Evolutionary conservation across 1,139 yeast genomes (phyloP).

Genomic region (Zhuliangozyma parablackwelliae): DNA sequence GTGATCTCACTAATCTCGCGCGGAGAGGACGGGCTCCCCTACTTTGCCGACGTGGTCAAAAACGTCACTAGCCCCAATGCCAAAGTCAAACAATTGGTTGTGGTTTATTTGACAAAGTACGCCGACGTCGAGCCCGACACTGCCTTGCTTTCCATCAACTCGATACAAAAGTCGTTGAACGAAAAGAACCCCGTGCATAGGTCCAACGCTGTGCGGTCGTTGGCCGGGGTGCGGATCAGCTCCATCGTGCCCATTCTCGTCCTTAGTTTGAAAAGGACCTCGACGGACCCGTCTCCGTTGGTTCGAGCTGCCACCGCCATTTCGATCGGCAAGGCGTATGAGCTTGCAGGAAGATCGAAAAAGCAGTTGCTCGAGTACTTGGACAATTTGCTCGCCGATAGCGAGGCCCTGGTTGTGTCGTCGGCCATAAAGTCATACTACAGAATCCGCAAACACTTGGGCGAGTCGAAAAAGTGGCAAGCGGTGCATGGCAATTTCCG

Average conservation of each 20-base stretch:
- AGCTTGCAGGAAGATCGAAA: constrained; percentile 27
- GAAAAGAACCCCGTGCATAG: constrained; percentile 68
- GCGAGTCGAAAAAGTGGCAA: constrained; percentile 51
- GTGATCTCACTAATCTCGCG: constrained; percentile 63
- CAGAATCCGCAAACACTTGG: constrained; percentile 30
- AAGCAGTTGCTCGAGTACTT: constrained; percentile 49
- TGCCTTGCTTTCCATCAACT: constrained; percentile 83
- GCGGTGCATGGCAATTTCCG: constrained; percentile 70
- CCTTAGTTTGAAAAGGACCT: constrained; percentile 65
- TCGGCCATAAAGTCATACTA: constrained; percentile 60
- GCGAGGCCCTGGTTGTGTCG: constrained; percentile 62
- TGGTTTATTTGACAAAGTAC: constrained; percentile 68
- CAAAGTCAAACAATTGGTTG: constrained; percentile 72
- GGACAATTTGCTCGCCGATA: constrained; percentile 55
- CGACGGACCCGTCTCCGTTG: constrained; percentile 66
- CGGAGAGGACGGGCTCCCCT: constrained; percentile 58
- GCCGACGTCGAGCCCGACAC: constrained; percentile 86
- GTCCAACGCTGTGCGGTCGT: constrained; percentile 70
- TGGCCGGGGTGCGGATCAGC: constrained; percentile 75
- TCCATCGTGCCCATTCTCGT: constrained; percentile 77
- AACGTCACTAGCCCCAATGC: constrained; percentile 71
- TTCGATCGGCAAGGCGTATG: constrained; percentile 64
- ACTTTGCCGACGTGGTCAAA: constrained; percentile 86
- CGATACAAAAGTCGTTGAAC: constrained; percentile 77
- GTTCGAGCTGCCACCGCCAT: constrained; percentile 81